Conservation (phyloP, 2,329 filamentous ascomycete genomes). For the Cercospora brassicicola region DNA sequence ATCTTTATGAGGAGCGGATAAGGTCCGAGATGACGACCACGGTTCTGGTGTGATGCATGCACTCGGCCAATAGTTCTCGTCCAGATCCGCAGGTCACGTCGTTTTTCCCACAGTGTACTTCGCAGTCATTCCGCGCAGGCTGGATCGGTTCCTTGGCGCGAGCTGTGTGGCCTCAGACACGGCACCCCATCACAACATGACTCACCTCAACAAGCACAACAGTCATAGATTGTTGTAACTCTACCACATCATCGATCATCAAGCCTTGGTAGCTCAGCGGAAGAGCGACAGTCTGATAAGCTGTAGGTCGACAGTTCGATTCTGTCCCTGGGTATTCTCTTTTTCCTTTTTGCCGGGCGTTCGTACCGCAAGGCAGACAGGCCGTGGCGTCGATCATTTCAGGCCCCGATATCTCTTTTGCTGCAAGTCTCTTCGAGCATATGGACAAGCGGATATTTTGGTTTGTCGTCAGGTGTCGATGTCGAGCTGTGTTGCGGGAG, state of each 20-base stretch:
- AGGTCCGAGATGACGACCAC: background rate
- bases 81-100: background rate
- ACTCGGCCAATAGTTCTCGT: background rate
- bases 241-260: background rate
- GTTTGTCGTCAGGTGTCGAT: background rate
- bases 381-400: background rate
- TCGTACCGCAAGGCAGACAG: background rate
- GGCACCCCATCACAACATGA: background rate
- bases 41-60: background rate
- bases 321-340: background rate
- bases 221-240: background rate
- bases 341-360: background rate
- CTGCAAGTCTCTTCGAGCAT: background rate
- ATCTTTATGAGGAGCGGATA: background rate
- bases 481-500: background rate
- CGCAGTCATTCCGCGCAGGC: background rate
- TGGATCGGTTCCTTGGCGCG: background rate
- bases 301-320: background rate
- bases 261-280: slow-evolving; percentile 4
- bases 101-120: background rate
- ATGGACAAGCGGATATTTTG: background rate
- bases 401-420: background rate
- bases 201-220: background rate
- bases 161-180: background rate
- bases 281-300: slow-evolving; percentile 4